Conservation (phyloP, 345 rosid genomes). For the Turnera subulata region DNA sequence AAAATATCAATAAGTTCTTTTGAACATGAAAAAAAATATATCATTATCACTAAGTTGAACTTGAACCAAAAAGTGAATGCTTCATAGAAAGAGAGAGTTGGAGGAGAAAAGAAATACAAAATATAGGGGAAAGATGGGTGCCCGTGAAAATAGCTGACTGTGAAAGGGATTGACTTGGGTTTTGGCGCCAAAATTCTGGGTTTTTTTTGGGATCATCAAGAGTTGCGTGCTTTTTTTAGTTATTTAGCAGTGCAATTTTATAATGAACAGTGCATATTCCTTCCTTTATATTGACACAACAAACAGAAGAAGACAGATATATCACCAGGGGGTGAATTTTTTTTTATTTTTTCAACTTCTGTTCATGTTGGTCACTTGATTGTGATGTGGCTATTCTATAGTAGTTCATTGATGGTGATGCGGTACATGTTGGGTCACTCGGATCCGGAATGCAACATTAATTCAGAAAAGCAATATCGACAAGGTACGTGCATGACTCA, state of each 20-base stretch:
- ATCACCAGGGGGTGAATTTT: not conserved
- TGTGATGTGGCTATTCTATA: slow-evolving; percentile 2
- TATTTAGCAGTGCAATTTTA: too few species aligned
- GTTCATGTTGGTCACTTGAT: not conserved
- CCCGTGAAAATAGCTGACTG: slow-evolving; percentile 36
- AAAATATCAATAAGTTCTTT: too few species aligned
- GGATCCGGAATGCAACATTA: not conserved
- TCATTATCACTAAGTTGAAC: too few species aligned
- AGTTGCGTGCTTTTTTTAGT: not conserved
- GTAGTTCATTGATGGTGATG: not conserved
- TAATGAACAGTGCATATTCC: too few species aligned
- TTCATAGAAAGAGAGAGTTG: not conserved
- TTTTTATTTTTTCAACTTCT: not conserved
- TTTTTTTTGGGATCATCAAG: slow-evolving; percentile 11
- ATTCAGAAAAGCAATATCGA: not conserved
- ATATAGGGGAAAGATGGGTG: slow-evolving; percentile 6
- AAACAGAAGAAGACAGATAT: not conserved
- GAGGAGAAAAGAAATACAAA: not conserved
- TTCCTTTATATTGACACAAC: not conserved
- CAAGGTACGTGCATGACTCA: too few species aligned
- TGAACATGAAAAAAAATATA: too few species aligned
- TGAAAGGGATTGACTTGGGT: slow-evolving; percentile 26
- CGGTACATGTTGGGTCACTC: not conserved
- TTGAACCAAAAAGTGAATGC: not conserved
- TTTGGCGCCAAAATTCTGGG: slow-evolving; percentile 41